Evolutionary conservation across 2,329 filamentous ascomycete species (phyloP).

Genomic region (Lasiodiplodia sp.): DNA sequence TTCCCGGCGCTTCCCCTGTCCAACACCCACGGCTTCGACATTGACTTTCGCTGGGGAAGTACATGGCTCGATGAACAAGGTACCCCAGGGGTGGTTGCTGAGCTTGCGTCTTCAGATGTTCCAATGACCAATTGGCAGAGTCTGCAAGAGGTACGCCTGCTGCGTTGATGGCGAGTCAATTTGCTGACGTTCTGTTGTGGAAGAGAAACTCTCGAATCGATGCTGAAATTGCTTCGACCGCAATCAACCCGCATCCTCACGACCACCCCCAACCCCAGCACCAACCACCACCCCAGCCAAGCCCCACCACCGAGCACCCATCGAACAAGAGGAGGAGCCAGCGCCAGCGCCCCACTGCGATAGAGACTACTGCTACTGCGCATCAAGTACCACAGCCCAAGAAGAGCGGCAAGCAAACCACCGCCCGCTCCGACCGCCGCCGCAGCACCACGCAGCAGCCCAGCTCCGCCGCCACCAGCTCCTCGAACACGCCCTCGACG

Average conservation of each 20-base stretch:
- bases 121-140: neutral
- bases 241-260: neutral
- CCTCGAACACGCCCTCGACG: neutral
- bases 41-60: conserved; percentile 2
- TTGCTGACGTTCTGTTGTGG: neutral
- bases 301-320: neutral
- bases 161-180: too few relatives aligned
- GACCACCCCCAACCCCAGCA: neutral
- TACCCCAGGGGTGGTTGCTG: neutral
- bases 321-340: neutral
- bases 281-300: neutral
- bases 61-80: conserved; percentile 1
- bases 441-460: neutral
- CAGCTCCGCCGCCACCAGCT: neutral
- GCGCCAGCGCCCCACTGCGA: neutral
- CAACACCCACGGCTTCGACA: neutral
- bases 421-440: neutral
- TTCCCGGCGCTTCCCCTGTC: neutral
- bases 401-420: neutral
- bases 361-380: neutral
- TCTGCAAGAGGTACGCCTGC: neutral
- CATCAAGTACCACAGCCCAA: neutral
- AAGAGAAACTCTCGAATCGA: neutral
- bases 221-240: neutral
- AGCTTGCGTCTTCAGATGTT: neutral